Conservation (phyloP, 768 basidiomycete genomes). For the Tylopilus sp. region DNA sequence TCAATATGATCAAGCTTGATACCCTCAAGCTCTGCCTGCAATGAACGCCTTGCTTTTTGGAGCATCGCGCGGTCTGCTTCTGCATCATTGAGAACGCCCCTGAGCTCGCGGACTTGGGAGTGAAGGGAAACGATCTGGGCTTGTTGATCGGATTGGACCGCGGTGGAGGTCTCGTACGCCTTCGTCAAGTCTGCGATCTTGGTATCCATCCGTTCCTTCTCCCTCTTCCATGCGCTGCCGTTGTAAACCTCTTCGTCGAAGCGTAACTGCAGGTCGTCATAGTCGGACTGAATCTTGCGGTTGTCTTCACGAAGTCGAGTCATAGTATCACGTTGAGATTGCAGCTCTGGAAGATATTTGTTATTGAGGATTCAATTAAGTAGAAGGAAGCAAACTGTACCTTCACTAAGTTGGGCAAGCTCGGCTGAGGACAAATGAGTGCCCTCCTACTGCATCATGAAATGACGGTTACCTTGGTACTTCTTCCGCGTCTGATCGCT, state of each 20-base stretch:
- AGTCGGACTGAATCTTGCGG: conserved; percentile 71
- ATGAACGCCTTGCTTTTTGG: conserved; percentile 75
- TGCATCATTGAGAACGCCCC: conserved; percentile 77
- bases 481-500: conserved; percentile 82
- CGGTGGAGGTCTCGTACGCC: conserved; percentile 70
- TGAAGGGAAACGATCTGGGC: conserved; percentile 80
- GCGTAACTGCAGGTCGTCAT: conserved; percentile 69
- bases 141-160: conserved; percentile 77
- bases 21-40: conserved; percentile 77
- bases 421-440: conserved; percentile 47
- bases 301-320: conserved; percentile 78
- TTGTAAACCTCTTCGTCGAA: conserved; percentile 78
- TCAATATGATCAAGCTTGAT: conserved; percentile 77
- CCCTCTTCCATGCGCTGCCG: conserved; percentile 80
- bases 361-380: conserved; percentile 7
- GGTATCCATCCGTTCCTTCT: conserved; percentile 81
- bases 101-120: conserved; percentile 82
- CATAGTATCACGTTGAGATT: conserved; percentile 72
- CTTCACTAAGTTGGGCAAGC: conserved; percentile 76
- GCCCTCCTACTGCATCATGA: conserved; percentile 1
- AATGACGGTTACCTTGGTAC: conserved; percentile 60
- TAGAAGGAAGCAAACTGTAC: conserved; percentile 32
- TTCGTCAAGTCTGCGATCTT: conserved; percentile 74
- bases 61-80: conserved; percentile 77
- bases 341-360: conserved; percentile 55